Evolutionary conservation across 2,329 filamentous ascomycete species (phyloP), one percentile per base, ranked within the genome.

Genomic region (Chrysosphaeria jannelii): DNA sequence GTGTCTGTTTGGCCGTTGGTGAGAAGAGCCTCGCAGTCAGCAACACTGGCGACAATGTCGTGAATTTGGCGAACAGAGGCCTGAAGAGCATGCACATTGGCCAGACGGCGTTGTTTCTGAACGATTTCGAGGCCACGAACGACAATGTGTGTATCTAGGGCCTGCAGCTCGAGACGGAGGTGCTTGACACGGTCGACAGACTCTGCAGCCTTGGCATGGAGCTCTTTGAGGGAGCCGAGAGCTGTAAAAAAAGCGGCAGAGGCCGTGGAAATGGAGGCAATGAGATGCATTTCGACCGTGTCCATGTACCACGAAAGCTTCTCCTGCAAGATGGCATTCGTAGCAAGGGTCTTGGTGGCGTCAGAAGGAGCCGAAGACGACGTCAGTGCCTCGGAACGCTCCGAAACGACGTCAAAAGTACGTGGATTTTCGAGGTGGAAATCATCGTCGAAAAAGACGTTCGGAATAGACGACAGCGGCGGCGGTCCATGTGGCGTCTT

Each of bases 251-350:
- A 97, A 0, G 81, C 90, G 1, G 76, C 78, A 0, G 85, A 93
- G 2, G 85, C 85, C 0, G 74, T 78, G 3, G 81, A 93, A 30
- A 97, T 97, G 0, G 79, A 90, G 15, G 75, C 76, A 34, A 97
- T 91, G 6, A 97, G 51, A 40, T 97, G 85, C 25, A 97, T 76
- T 40, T 97, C 85, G 12, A 97, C 78, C 0, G 85, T 97, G 40
- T 97, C 85, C 78, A 97, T 90, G 42, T 97, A 97, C 85, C 85
- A 97, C 1, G 85, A 93, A 8, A 97, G 51, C 44, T 97, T 97
- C 44, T 97, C 85, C 40, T 97, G 85, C 17, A 97, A 44, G 28
- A 97, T 97, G 0, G 85, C 85, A 44, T 97, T 97, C 1, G 79
- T 91, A 55, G 30, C 63, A 51, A 19, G 38, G 39, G 29, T 52